phyloP scores from a whole-genome alignment of 1,284 basidiomycete species.

The Pseudozyma sp. region DNA sequence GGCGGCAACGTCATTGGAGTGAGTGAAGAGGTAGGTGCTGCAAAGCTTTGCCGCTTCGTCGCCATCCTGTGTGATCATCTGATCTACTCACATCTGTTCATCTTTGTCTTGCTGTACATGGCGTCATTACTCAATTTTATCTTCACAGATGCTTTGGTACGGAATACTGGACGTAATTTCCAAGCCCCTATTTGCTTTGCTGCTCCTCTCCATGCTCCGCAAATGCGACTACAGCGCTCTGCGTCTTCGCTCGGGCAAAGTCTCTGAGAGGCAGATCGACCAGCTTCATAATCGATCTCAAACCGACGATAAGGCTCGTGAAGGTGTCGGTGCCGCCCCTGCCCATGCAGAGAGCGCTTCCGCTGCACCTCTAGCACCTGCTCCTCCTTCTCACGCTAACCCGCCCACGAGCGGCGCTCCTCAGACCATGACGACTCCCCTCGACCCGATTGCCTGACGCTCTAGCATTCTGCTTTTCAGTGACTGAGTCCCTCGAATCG shows the following conservation, averaged over 20 bases:
- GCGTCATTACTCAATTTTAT: background rate
- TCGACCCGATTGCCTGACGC: background rate
- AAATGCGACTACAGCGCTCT: constrained; percentile 46
- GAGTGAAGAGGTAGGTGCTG: constrained; percentile 27
- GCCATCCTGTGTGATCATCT: background rate
- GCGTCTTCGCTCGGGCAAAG: constrained; percentile 43
- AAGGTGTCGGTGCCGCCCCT: constrained; percentile 13
- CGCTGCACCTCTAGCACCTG: background rate
- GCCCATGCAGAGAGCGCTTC: constrained; percentile 3
- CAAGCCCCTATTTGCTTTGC: constrained; percentile 68
- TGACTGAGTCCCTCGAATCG: background rate
- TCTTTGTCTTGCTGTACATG: background rate
- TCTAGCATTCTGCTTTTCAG: background rate
- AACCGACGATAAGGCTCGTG: constrained; percentile 19
- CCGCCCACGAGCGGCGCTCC: constrained; percentile 3
- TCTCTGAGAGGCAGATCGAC: constrained; percentile 23
- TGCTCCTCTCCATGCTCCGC: constrained; percentile 49
- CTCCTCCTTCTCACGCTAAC: background rate
- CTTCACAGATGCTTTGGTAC: constrained; percentile 72
- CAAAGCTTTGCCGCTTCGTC: background rate
- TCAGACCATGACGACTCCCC: constrained; percentile 7
- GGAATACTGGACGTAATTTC: constrained; percentile 74
- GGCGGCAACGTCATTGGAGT: constrained; percentile 72
- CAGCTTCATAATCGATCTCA: constrained; percentile 10
- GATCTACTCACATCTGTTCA: constrained; percentile 57